Conservation (phyloP, 2,329 filamentous ascomycete species). For the Blastomyces emzantsi region DNA sequence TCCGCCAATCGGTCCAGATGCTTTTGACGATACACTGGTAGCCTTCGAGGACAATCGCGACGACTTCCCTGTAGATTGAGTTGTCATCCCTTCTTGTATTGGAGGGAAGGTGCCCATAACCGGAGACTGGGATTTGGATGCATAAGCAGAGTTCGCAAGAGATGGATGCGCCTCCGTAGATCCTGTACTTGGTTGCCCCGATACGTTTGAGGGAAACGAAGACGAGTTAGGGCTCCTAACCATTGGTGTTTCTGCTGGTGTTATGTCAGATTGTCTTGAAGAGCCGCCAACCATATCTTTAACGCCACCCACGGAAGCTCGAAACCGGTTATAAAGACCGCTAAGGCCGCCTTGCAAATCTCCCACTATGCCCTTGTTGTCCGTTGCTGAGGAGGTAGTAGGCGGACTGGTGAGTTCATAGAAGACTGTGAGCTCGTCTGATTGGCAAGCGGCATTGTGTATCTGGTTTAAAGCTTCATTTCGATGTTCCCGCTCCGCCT, state of each 20-base stretch:
- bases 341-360: constrained; percentile 81
- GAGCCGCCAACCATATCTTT: constrained; percentile 43
- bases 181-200: constrained; percentile 12
- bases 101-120: constrained; percentile 25
- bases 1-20: constrained; percentile 31
- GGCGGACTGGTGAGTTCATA: constrained; percentile 69
- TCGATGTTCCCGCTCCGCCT: constrained; percentile 63
- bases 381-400: constrained; percentile 50
- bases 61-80: constrained; percentile 23
- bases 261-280: constrained; percentile 26
- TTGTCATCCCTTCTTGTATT: constrained; percentile 22
- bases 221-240: constrained; percentile 24
- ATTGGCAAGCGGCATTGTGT: constrained; percentile 78
- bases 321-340: constrained; percentile 77
- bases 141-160: constrained; percentile 27
- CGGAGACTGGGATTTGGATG: constrained; percentile 32
- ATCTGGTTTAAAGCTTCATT: constrained; percentile 76
- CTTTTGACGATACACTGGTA: constrained; percentile 35
- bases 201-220: constrained; percentile 21
- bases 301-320: constrained; percentile 66
- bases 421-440: constrained; percentile 79
- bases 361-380: constrained; percentile 60
- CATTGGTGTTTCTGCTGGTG: constrained; percentile 20
- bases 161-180: constrained; percentile 18
- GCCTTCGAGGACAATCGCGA: constrained; percentile 36